Conservation (phyloP, 352 stramenopile species). For the Pythium monospermum region DNA sequence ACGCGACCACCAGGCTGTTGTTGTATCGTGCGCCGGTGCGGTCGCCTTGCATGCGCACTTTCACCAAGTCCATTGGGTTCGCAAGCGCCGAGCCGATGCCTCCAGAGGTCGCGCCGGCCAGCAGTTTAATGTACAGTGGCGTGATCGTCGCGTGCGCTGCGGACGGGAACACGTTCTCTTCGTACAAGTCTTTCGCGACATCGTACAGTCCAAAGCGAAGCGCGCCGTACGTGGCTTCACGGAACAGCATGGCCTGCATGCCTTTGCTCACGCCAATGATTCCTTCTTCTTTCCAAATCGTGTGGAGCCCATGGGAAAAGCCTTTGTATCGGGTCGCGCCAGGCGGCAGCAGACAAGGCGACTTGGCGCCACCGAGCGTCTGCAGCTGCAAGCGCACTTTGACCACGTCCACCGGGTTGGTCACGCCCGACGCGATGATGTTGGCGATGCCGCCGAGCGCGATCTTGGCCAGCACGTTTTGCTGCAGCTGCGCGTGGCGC, state of each 20-base stretch:
- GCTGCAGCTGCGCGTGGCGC: constrained; percentile 38
- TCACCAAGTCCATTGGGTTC: constrained; percentile 77
- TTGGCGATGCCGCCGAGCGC: constrained; percentile 58
- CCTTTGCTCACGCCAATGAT: constrained; percentile 50
- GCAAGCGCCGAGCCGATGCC: constrained; percentile 59
- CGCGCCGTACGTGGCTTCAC: constrained; percentile 73
- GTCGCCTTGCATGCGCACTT: constrained; percentile 77
- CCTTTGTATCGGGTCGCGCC: constrained; percentile 35
- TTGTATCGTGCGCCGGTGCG: constrained; percentile 52
- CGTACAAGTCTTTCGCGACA: constrained; percentile 66
- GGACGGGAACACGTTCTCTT: constrained; percentile 40
- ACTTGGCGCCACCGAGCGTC: constrained; percentile 3
- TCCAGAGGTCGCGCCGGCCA: constrained; percentile 53
- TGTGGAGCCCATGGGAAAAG: constrained; percentile 49
- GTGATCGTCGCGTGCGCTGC: constrained; percentile 32
- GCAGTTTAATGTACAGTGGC: constrained; percentile 63
- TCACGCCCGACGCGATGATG: constrained; percentile 38
- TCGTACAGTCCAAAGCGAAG: constrained; percentile 81
- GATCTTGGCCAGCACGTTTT: constrained; percentile 59
- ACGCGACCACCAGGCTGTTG: constrained; percentile 58
- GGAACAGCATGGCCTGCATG: constrained; percentile 51
- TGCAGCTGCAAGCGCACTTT: constrained; percentile 49
- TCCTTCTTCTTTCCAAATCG: constrained; percentile 57
- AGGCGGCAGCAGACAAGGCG: background rate
- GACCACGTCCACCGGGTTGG: constrained; percentile 58